Evolutionary conservation across 2,329 filamentous ascomycete genomes (phyloP).

Genomic region (Alternaria sp.): DNA sequence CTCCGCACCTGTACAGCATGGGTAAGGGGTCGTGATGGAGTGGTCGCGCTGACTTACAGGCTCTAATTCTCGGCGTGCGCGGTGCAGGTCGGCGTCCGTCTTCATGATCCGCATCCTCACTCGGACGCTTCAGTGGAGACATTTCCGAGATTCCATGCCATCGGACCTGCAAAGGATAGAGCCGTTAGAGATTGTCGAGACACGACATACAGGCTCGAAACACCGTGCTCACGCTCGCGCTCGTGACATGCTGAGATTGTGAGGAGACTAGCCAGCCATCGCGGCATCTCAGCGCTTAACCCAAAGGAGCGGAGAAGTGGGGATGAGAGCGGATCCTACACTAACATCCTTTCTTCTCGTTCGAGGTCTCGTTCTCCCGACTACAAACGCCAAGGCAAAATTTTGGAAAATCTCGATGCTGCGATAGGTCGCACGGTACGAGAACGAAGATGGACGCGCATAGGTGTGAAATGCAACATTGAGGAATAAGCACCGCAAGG

Average conservation of each 20-base stretch:
- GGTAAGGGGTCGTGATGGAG: not conserved
- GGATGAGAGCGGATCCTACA: not conserved
- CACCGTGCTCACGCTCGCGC: not conserved
- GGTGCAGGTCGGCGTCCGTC: conserved; percentile 40
- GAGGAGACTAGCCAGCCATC: conserved; percentile 9
- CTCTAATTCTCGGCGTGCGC: conserved; percentile 38
- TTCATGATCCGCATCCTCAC: conserved; percentile 41
- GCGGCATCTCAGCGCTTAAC: conserved; percentile 1
- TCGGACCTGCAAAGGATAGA: conserved; percentile 21
- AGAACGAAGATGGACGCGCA: not conserved
- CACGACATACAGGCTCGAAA: not conserved
- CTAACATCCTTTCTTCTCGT: not conserved
- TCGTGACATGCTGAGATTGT: conserved; percentile 15
- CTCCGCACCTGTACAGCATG: conserved; percentile 37
- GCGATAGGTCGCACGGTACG: not conserved
- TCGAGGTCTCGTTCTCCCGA: not conserved
- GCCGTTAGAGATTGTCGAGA: conserved; percentile 22
- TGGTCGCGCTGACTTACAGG: conserved; percentile 31
- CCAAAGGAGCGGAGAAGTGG: not conserved
- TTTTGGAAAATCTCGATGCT: not conserved
- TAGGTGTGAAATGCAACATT: not conserved
- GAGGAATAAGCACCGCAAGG: not conserved
- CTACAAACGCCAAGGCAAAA: not conserved
- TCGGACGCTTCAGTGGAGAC: conserved; percentile 58
- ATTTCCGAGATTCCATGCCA: conserved; percentile 73